Base-by-base conservation (phyloP, 1,284 basidiomycete species). In the Apiotrichum laibachii region DNA sequence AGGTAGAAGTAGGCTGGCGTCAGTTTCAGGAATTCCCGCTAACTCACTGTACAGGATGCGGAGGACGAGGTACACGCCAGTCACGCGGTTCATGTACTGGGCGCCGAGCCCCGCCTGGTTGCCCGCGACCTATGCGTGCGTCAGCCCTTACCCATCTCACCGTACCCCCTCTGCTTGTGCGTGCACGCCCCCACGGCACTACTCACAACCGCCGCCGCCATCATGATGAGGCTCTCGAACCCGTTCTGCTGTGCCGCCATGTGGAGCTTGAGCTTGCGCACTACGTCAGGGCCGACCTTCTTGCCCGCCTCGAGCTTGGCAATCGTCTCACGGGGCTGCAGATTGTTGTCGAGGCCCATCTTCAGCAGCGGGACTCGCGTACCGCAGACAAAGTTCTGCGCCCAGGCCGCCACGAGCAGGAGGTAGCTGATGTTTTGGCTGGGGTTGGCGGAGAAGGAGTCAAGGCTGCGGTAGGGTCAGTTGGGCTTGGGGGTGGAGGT, bases 211-310 rank as follows among this genome's bases (percentile, higher is more conserved):
- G 66, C 63, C 13, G 61, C 69, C 18, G 56, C 42, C 43, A 72
- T 66, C 10, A 71, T 57, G 3, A 59, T 55, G 58, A 72, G 40
- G 21, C 63, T 68, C 53, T 75, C 73, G 33, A 63, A 65, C 35
- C 65, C 64, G 49, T 75, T 75, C 57, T 68, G 54, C 45, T 75
- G 70, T 11, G 69, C 67, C 9, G 67, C 67, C 43, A 69, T 53
- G 35, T 67, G 57, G 45, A 72, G 64, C 53, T 62, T 64, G 26
- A 75, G 54, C 61, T 66, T 69, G 18, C 57, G 63, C 13, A 69
- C 34, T 2, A 52, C 47, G 1, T 22, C 43, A 2, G 68, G 64
- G 5, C 57, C 56, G 42, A 67, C 49, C 55, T 74, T 73, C 19
- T 67, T 69, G 9, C 43, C 49, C 47, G 67, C 67, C 53, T 72